These are phyloP conservation scores for Usnea hakonensis DNA, from an alignment of 495 filamentous ascomycete species.

Conservation along the genomic window DNA sequence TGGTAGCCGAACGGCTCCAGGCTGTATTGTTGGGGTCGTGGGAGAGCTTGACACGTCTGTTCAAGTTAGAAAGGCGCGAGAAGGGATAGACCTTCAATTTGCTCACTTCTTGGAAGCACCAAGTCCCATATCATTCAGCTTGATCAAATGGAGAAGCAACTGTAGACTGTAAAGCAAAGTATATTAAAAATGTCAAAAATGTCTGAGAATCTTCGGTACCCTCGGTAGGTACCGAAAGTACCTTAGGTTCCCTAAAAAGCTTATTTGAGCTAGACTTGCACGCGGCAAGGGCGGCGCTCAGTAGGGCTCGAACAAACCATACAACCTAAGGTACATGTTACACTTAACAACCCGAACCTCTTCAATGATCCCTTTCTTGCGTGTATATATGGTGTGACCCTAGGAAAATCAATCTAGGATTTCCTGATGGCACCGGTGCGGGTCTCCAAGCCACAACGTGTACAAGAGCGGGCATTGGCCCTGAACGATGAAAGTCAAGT, in stretches of 20 bases:
- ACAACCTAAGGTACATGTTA: too few relatives aligned
- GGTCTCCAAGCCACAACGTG: background rate
- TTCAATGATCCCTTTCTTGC: too few relatives aligned
- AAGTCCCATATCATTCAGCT: constrained; percentile 53
- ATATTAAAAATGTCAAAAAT: too few relatives aligned
- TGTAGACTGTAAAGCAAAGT: too few relatives aligned
- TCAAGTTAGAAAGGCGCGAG: constrained; percentile 4
- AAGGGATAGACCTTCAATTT: background rate
- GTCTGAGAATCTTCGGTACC: too few relatives aligned
- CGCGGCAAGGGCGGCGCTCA: too few relatives aligned
- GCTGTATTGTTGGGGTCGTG: constrained; percentile 88
- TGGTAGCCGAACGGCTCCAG: constrained; percentile 74
- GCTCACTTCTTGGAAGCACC: constrained; percentile 63
- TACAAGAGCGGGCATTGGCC: constrained; percentile 11
- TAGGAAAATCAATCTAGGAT: background rate
- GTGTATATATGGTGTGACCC: background rate
- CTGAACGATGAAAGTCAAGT: constrained; percentile 6
- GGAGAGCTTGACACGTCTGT: constrained; percentile 72
- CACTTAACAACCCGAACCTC: too few relatives aligned
- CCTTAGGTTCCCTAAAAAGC: too few relatives aligned
- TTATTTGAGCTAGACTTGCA: too few relatives aligned
- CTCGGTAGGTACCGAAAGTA: too few relatives aligned
- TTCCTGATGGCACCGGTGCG: constrained; percentile 16
- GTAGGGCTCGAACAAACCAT: too few relatives aligned
- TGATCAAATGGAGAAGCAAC: background rate